Evolutionary conservation across 129 eudicot species (phyloP), one percentile per base, ranked within the genome.

Genomic region (Daucus carota): DNA sequence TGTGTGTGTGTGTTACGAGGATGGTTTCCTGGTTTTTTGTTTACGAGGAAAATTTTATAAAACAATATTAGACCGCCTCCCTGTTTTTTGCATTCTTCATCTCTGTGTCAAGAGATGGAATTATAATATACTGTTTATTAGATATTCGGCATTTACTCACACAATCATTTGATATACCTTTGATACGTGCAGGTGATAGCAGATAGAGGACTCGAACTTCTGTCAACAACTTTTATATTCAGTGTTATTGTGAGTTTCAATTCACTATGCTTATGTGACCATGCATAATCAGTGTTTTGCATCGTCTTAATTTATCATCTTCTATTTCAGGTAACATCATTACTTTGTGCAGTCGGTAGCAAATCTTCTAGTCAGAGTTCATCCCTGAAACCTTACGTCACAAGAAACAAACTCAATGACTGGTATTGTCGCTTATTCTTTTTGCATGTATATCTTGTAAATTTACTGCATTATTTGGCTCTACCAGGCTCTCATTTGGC

Each of bases 121-220:
- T 18, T 1, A 45, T 47, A 50, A 50, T 18, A 20, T 20, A 1
- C 59, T 7, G 57, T 48, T 48, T 48, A 26, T 60, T 10, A n/a
- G 67, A 10, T 12, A 11, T 28, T 62, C 7, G 1, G 34, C 2
- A 60, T 60, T 26, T 60, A 17, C 68, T 60, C 18, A 26, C 18
- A 26, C 20, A 60, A 60, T 28, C 11, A 12, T 60, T 60, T 60
- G 13, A 44, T 43, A 12, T 43, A 22, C 62, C 22, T 54, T 54
- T 0, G 2, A 54, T 36, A 42, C 80, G 54, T 91, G 89, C 91
- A 95, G 99, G 99, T 89, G 33, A 86, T 95, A 80, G 87, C 98
- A 36, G 97, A 93, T 80, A 84, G 91, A 80, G 98, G 97, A 75
- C 91, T 86, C 57, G 97, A 95, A 86, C 97, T 95, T 82, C 82